A percentile compares a stretch with the other conserved stretches of the same genome.
Conservation (phyloP, 305 asterid species). For the Monarda citriodora region DNA sequence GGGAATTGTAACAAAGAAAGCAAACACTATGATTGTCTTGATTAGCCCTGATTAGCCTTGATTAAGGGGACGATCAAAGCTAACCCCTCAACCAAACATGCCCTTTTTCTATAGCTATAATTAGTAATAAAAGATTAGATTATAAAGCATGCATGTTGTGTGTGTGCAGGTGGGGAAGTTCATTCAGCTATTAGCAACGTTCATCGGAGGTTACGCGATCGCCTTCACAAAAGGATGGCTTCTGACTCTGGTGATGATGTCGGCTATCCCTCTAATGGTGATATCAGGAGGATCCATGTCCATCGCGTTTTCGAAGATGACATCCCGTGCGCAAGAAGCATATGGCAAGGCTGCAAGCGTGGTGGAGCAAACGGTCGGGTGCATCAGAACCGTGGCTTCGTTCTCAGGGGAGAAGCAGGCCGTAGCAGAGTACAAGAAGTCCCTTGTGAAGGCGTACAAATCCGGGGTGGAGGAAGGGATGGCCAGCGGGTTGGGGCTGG, state of each 20-base stretch:
- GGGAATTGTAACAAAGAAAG: too few species aligned
- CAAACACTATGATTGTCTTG: too few species aligned
- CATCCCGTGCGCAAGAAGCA: slow-evolving; percentile 48
- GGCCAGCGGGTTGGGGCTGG: slow-evolving; percentile 53
- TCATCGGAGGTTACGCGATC: slow-evolving; percentile 54
- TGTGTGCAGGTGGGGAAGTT: slow-evolving; percentile 61
- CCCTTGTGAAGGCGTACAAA: slow-evolving; percentile 44
- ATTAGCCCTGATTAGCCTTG: too few species aligned
- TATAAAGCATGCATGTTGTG: too few species aligned
- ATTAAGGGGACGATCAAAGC: too few species aligned
- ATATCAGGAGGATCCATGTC: slow-evolving; percentile 42
- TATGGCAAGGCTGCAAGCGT: slow-evolving; percentile 54
- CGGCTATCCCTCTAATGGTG: slow-evolving; percentile 41
- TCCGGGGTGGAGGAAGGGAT: slow-evolving; percentile 53
- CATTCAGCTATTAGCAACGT: slow-evolving; percentile 40
- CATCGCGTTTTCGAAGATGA: slow-evolving; percentile 36
- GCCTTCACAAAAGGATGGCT: slow-evolving; percentile 70
- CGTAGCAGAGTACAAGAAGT: slow-evolving; percentile 47
- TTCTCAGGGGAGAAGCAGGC: slow-evolving; percentile 63
- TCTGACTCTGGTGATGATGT: slow-evolving; percentile 52
- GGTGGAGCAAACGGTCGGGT: slow-evolving; percentile 59
- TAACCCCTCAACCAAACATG: too few species aligned
- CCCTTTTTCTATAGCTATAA: too few species aligned
- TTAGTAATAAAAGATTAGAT: too few species aligned
- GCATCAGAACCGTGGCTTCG: slow-evolving; percentile 65